Base-by-base conservation (phyloP, 2,329 filamentous ascomycete genomes). In the Diaporthe australafricana region DNA sequence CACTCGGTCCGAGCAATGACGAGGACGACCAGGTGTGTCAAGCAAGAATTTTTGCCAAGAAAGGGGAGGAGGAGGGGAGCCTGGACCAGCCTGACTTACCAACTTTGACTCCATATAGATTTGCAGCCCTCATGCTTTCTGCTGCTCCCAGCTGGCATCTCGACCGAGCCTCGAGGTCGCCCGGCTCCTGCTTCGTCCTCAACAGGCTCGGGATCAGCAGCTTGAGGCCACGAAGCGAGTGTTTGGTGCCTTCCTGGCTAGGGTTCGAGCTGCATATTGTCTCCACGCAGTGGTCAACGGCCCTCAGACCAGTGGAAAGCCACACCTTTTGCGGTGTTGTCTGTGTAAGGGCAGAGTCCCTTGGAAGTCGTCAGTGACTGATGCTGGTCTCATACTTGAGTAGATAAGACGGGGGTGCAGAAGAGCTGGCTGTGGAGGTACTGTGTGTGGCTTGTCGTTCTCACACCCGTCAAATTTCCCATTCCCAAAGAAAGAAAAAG, bases 251-350 rank as follows among this genome's bases (percentile, higher is more conserved):
- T 1, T 77, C 74, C 4, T 50, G 30, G 7, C 78, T 70, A 50
- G 65, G 71, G 22, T 76, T 76, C 0, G 82, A 74, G 3, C 83
- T 84, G 74, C 85, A 87, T 7, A 87, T 76, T 4, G 84, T 84
- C 77, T 89, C 87, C 2, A 89, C 83, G 71, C 86, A 88, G 75
- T 89, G 87, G 74, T 89, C 87, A 0, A 89, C 81, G 0, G 85
- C 84, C 17, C 87, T 80, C 16, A 90, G 80, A 0, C 87, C 87
- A 0, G 86, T 87, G 50, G 83, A 84, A 5, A 88, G 77, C 87
- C 87, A 89, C 35, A 87, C 81, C 9, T 79, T 77, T 12, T 81
- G 78, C 0, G 87, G 87, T 0, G 86, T 88, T 2, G 84, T 85
- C 14, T 79, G 75, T 5, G 82, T 82, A 4, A 89, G 79, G 11